A percentile compares a stretch with the other conserved stretches of the same genome.
Conservation (phyloP, 805 yeast genomes). For the Yarrowia deformans region DNA sequence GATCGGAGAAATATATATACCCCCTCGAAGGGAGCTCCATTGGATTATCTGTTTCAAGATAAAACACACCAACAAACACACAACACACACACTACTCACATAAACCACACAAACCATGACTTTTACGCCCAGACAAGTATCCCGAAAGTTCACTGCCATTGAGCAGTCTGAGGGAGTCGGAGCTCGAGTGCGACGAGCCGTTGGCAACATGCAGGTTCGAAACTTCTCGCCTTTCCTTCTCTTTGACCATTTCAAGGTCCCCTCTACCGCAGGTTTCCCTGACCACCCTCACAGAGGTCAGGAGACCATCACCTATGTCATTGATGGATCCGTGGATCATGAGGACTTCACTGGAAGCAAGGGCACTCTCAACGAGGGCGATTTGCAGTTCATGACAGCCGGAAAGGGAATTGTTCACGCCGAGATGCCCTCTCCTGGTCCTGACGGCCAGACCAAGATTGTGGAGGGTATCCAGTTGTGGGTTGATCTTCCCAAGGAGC, state of each 20-base stretch:
- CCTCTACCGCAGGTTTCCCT: constrained; percentile 73
- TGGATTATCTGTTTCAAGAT: neutral
- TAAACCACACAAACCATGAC: neutral
- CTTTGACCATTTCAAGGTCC: constrained; percentile 75
- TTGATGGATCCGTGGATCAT: constrained; percentile 72
- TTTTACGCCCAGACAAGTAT: constrained; percentile 54
- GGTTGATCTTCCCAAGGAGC: constrained; percentile 76
- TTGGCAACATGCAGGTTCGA: constrained; percentile 70
- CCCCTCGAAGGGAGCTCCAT: neutral
- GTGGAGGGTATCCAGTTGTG: constrained; percentile 78
- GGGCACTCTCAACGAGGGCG: constrained; percentile 79
- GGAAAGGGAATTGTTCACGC: constrained; percentile 86
- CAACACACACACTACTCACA: constrained; percentile 15
- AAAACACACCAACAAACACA: constrained; percentile 3
- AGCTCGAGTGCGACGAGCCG: constrained; percentile 79
- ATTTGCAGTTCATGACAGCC: constrained; percentile 91
- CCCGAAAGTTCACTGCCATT: constrained; percentile 61
- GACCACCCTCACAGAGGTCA: constrained; percentile 87
- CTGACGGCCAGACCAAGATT: constrained; percentile 54
- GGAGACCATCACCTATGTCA: constrained; percentile 72
- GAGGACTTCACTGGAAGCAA: constrained; percentile 84
- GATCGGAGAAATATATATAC: constrained; percentile 10
- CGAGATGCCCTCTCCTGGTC: constrained; percentile 74
- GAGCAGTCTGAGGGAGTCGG: constrained; percentile 88
- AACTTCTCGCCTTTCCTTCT: constrained; percentile 81